Evolutionary conservation across 2,329 filamentous ascomycete genomes (phyloP).

Genomic region (Aspergillus sp.): DNA sequence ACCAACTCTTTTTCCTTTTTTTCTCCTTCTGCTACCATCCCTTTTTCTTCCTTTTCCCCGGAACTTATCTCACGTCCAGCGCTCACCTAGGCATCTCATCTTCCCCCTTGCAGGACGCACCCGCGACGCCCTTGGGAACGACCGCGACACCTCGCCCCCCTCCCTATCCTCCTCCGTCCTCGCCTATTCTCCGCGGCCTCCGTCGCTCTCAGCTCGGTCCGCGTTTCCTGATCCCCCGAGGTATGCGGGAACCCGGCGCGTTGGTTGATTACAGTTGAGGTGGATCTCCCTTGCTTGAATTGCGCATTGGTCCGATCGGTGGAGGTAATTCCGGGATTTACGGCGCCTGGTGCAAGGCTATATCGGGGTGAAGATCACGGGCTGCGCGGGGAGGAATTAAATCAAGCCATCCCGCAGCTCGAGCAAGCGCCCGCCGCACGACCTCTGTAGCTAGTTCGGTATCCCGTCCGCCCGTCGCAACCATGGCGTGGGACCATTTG

Average conservation of each 20-base stretch:
- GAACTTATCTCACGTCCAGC: constrained; percentile 5
- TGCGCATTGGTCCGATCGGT: constrained; percentile 16
- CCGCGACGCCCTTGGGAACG: constrained; percentile 2
- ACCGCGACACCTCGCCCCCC: not conserved
- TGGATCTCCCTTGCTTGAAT: constrained; percentile 29
- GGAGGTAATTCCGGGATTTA: constrained; percentile 2
- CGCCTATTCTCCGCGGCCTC: constrained; percentile 10
- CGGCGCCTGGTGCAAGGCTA: constrained; percentile 8
- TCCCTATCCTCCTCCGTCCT: not conserved
- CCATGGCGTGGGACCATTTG: constrained; percentile 55
- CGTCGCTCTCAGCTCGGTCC: constrained; percentile 6
- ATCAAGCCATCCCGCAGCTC: not conserved
- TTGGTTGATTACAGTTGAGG: constrained; percentile 20
- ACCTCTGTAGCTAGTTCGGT: too few relatives aligned
- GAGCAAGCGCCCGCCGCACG: not conserved
- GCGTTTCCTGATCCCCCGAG: constrained; percentile 1
- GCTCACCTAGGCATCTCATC: not conserved
- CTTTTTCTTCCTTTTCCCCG: not conserved
- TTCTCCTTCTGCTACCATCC: not conserved
- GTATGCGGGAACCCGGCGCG: constrained; percentile 11
- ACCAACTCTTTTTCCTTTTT: constrained; percentile 4
- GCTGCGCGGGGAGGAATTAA: not conserved
- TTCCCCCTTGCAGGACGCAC: constrained; percentile 8
- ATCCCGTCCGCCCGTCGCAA: constrained; percentile 16
- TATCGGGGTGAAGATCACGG: constrained; percentile 4